Conservation (phyloP, 1,284 basidiomycete genomes). For the Sanghuangporus weigelae region DNA sequence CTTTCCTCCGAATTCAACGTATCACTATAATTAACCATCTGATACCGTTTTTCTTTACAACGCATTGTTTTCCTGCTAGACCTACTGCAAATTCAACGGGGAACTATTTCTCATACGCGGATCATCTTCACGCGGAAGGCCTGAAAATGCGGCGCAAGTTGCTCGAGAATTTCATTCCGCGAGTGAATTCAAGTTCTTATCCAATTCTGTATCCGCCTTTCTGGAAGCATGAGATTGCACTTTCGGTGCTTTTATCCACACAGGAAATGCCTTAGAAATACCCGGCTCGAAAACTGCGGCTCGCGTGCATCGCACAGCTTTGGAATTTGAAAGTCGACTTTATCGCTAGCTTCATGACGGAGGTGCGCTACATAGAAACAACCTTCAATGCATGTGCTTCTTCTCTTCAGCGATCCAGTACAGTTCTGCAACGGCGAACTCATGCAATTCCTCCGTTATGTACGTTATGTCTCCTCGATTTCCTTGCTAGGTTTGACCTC, state of each 20-base stretch:
- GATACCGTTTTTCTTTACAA: neutral
- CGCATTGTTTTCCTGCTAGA: conserved; percentile 38
- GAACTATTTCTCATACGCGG: conserved; percentile 98
- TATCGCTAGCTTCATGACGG: conserved; percentile 82
- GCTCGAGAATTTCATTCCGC: conserved; percentile 98
- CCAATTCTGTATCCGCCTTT: neutral
- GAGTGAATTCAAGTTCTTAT: conserved; percentile 27
- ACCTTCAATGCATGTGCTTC: conserved; percentile 72
- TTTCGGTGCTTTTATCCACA: conserved; percentile 4
- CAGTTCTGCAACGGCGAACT: conserved; percentile 9
- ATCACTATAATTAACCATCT: neutral
- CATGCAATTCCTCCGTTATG: neutral
- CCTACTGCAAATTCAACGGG: conserved; percentile 91
- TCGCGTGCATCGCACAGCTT: conserved; percentile 87
- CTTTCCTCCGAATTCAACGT: neutral
- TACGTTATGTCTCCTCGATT: neutral
- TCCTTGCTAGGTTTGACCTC: conserved; percentile 4
- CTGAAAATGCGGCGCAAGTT: conserved; percentile 99
- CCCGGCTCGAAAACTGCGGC: conserved; percentile 85
- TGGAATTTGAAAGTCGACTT: conserved; percentile 97
- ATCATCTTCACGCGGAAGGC: conserved; percentile 97
- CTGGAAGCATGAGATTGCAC: neutral
- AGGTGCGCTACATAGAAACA: conserved; percentile 84
- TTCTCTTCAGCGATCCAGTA: neutral
- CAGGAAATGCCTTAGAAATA: conserved; percentile 87